Base-by-base conservation (phyloP, 208 protist genomes). In the Crithidia thermophila region DNA sequence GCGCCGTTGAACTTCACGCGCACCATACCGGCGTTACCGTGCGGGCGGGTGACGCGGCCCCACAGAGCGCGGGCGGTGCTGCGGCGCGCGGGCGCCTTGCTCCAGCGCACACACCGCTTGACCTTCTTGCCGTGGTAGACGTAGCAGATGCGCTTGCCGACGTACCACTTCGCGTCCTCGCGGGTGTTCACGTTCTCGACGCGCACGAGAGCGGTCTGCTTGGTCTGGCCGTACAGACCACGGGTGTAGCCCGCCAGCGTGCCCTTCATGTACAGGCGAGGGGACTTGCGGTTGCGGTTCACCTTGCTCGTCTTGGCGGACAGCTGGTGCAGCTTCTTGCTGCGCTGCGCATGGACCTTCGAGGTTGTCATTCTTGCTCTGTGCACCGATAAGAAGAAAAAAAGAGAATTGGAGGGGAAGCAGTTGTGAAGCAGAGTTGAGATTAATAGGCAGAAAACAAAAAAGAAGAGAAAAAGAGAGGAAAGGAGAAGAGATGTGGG, bases 141-240 rank as follows among this genome's bases (percentile, higher is more conserved):
- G 87, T 99, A 99, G 75, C 92, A 98, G 51, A 99, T 88, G 64
- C 95, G 90, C 94, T 99, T 99, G 67, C 98, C 98, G n/a, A 99
- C 75, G 86, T 99, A 99, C 90, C 96, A 99, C 37, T 78, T 58
- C 62, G 98, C 88, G 43, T 98, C 98, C 53, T 98, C 85, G 68
- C 89, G 94, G 62, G 86, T 95, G 76, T 97, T 93, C 43, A 99
- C 97, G 77, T 98, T 98, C 82, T 99, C 97, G 66, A 99, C 85
- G 82, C 94, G 97, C 16, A 99, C 56, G 43, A 99, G 79, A 20
- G 95, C 93, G 28, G 88, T 97, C 82, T 98, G 70, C 80, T 95
- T 88, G 72, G 96, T 90, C 92, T 99, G 98, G 34, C 92, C 96
- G 79, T 93, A 79, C 21, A 98, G 87, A 28, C 87, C 87, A 52